Evolutionary conservation across 192 early-diverging fungal species (phyloP).

Genomic region (Podila epicladia): DNA sequence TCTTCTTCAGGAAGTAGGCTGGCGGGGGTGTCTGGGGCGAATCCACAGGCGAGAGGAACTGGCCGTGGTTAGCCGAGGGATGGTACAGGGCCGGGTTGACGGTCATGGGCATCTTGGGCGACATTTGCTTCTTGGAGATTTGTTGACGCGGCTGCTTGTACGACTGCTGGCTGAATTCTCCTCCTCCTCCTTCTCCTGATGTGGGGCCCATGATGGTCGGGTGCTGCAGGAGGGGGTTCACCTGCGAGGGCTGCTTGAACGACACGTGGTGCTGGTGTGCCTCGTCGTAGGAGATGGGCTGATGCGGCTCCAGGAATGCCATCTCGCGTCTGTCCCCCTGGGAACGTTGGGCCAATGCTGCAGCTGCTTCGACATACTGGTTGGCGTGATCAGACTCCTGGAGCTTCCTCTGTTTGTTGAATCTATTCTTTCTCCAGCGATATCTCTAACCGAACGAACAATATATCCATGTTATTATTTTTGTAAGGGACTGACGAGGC

Average conservation of each 20-base stretch:
- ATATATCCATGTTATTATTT: neutral
- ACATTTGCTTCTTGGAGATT: neutral
- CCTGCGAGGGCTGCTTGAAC: constrained; percentile 10
- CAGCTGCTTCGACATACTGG: neutral
- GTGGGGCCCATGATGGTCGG: too few species aligned
- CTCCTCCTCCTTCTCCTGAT: too few species aligned
- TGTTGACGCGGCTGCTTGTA: constrained; percentile 28
- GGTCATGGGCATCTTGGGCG: constrained; percentile 1
- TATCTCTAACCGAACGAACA: constrained; percentile 6
- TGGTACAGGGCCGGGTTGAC: constrained; percentile 9
- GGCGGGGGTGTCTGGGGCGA: constrained; percentile 42
- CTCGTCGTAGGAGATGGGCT: neutral
- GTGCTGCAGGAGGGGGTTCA: neutral
- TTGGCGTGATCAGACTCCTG: neutral
- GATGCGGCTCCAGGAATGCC: constrained; percentile 9
- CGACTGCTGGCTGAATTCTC: constrained; percentile 15
- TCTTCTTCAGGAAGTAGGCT: constrained; percentile 29
- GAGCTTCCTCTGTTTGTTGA: neutral
- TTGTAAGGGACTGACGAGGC: too few species aligned
- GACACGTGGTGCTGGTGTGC: constrained; percentile 11
- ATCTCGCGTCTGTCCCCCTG: neutral
- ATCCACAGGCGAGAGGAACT: constrained; percentile 33
- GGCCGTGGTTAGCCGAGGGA: constrained; percentile 9
- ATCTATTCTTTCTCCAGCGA: constrained; percentile 7
- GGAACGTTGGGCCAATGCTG: neutral